phyloP scores from a whole-genome alignment of 2,329 filamentous ascomycete species.

The Trichoderma sp. region DNA sequence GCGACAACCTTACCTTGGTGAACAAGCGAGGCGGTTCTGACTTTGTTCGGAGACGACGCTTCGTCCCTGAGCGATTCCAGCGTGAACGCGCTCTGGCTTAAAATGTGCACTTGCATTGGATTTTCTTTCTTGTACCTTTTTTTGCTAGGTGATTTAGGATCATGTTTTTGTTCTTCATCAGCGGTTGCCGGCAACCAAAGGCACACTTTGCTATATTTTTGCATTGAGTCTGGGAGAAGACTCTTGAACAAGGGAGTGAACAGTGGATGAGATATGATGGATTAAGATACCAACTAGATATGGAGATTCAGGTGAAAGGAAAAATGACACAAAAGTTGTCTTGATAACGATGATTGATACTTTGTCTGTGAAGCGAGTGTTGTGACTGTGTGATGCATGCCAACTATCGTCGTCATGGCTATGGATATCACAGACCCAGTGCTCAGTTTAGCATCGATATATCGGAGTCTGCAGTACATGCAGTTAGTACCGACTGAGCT shows the following conservation, averaged over 20 bases:
- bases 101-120: not conserved
- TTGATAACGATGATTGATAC: not conserved
- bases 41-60: not conserved
- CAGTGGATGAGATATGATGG: not conserved
- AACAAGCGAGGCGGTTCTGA: not conserved
- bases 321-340: not conserved
- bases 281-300: slow-evolving; percentile 2
- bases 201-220: not conserved
- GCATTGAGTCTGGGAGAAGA: not conserved
- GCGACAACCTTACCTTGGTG: slow-evolving; percentile 29
- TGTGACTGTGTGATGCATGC: not conserved
- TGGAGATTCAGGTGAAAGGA: not conserved
- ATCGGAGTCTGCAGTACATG: not conserved
- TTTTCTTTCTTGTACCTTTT: slow-evolving; percentile 8
- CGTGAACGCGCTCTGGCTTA: not conserved
- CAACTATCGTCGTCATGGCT: not conserved
- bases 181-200: slow-evolving; percentile 9
- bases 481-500: not conserved
- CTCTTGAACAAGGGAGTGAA: not conserved
- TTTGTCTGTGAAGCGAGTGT: not conserved
- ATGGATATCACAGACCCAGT: not conserved
- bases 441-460: not conserved
- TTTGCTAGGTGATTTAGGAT: not conserved
- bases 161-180: not conserved
- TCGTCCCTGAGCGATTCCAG: not conserved